Percentiles rank a stretch among this genome's conserved stretches.
These are phyloP conservation scores for Testicularia cyperi DNA, from an alignment of 1,284 basidiomycete genomes.

Conservation along the genomic window DNA sequence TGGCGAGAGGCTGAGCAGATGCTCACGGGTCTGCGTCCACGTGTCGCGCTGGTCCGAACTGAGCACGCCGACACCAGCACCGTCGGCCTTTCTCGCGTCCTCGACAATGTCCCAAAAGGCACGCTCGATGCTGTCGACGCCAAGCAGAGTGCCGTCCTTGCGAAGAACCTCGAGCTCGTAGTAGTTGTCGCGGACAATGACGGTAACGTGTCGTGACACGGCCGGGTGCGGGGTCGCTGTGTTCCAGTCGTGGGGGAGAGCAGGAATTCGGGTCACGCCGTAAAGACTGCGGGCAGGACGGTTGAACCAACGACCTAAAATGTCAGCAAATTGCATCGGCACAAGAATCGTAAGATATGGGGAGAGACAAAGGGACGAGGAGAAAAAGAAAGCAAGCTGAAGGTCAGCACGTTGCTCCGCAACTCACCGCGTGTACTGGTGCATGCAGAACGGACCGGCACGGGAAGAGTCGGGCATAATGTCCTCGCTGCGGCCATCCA, in stretches of 20 bases:
- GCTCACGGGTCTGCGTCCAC: constrained; percentile 79
- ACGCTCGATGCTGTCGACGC: constrained; percentile 69
- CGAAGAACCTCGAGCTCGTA: constrained; percentile 72
- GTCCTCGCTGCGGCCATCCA: constrained; percentile 63
- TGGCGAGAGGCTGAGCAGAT: constrained; percentile 71
- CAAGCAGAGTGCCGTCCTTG: constrained; percentile 60
- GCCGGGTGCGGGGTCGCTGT: constrained; percentile 61
- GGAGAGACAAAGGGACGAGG: constrained; percentile 3
- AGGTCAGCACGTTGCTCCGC: constrained; percentile 23
- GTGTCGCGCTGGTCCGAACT: constrained; percentile 78
- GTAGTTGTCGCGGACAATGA: constrained; percentile 78
- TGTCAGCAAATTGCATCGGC: too few species aligned
- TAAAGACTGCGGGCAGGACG: constrained; percentile 69
- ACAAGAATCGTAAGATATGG: too few species aligned
- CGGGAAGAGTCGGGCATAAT: constrained; percentile 65
- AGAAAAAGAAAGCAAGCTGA: constrained; percentile 1
- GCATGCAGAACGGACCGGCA: constrained; percentile 66
- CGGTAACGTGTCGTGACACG: constrained; percentile 69
- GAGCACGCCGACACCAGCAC: constrained; percentile 69
- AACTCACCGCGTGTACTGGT: constrained; percentile 65
- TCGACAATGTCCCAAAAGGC: constrained; percentile 70
- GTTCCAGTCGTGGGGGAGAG: constrained; percentile 62
- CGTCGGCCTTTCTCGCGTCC: constrained; percentile 69
- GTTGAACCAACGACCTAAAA: constrained; percentile 45
- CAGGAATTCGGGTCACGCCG: constrained; percentile 59